Base-by-base conservation (phyloP, 768 basidiomycete species). In the Coprinellus micaceus region DNA sequence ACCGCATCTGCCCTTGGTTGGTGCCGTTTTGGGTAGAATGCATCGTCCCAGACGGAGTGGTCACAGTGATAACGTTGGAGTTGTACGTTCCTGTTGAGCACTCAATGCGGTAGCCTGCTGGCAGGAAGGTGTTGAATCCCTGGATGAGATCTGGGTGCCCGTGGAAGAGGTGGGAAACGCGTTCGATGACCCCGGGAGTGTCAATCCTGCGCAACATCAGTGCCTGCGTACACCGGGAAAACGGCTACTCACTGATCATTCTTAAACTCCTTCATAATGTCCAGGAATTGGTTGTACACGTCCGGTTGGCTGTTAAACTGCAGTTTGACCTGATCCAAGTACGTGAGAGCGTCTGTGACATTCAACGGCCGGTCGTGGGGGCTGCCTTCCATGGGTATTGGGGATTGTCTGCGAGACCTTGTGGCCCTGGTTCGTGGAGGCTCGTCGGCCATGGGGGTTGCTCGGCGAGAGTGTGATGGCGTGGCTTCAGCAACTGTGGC, bases 191-290 rank as follows among this genome's bases (percentile, higher is more conserved):
- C 36, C 94, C 94, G 0, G 96, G 96, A 0, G 96, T 99, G 71
- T 98, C 95, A 69, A 99, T 98, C 36, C 95, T 96, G 30, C 15
- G 36, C 36, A 37, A 10, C 10, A 6, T 46, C 29, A 53, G 11
- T 47, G 30, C n/a, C n/a, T n/a, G n/a, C n/a, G n/a, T n/a, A n/a
- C n/a, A n/a, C n/a, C n/a, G n/a, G n/a, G n/a, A n/a, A n/a, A n/a
- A 19, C 25, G 45, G 5, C 24, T 44, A 82, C 88, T 65, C 64
- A 91, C 91, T 78, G 75, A 67, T 96, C 92, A 64, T 91, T 91
- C 75, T 99, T 98, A 74, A 99, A 99, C 71, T 98, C 94, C 76
- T 98, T 98, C 97, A 97, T 97, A 66, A 97, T 95, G 69, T 96
- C 93, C 70, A 95, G 74, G 64, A 94, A 94, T 61, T 88, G 82